Evolutionary conservation across 1,284 basidiomycete genomes (phyloP).

Genomic region (Spongispora temasekensis): DNA sequence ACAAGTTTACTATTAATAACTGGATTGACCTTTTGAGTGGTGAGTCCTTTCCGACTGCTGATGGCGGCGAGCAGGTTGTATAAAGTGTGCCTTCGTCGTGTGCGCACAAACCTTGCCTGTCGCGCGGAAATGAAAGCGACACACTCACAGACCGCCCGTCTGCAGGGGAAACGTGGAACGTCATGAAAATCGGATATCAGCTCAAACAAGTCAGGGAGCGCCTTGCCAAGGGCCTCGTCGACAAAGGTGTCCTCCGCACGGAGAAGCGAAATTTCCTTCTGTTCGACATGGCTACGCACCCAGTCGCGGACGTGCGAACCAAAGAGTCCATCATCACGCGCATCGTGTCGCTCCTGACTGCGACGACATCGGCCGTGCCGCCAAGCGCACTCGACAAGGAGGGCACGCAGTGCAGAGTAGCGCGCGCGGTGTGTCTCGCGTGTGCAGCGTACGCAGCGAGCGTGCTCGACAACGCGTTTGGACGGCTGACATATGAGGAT

Average conservation of each 20-base stretch:
- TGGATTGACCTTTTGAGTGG: slow-evolving; percentile 95
- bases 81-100: not conserved
- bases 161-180: slow-evolving; percentile 97
- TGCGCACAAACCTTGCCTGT: not conserved
- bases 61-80: not conserved
- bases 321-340: slow-evolving; percentile 85
- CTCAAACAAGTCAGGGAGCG: slow-evolving; percentile 96
- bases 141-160: slow-evolving; percentile 1
- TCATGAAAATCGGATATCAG: slow-evolving; percentile 98
- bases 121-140: not conserved
- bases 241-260: slow-evolving; percentile 95
- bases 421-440: slow-evolving; percentile 82
- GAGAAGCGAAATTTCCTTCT: slow-evolving; percentile 96
- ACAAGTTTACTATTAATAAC: slow-evolving; percentile 85
- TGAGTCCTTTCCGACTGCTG: slow-evolving; percentile 36
- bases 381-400: slow-evolving; percentile 72
- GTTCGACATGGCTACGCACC: slow-evolving; percentile 99
- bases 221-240: slow-evolving; percentile 94
- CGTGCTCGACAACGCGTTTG: slow-evolving; percentile 93
- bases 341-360: slow-evolving; percentile 75
- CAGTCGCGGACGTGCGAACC: slow-evolving; percentile 86
- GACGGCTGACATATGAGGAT: slow-evolving; percentile 85
- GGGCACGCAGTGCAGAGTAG: slow-evolving; percentile 75
- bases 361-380: slow-evolving; percentile 82
- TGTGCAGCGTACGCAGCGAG: slow-evolving; percentile 90